Conservation (phyloP, 768 basidiomycete species). For the Podaxis sp. region DNA sequence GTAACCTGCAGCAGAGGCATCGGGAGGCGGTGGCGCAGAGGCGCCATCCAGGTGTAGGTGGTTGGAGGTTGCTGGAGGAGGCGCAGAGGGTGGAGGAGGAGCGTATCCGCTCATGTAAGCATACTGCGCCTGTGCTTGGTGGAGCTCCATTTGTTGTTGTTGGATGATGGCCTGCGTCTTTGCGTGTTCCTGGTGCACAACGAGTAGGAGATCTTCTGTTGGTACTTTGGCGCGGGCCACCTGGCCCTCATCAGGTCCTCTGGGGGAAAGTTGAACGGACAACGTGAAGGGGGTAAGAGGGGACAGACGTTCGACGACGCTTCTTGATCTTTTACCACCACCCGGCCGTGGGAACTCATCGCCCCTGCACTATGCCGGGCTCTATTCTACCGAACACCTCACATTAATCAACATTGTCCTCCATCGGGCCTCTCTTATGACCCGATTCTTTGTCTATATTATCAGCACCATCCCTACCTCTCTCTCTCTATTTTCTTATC, state of each 20-base stretch:
- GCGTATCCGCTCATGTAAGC: constrained; percentile 58
- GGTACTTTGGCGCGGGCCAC: constrained; percentile 84
- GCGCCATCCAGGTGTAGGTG: constrained; percentile 52
- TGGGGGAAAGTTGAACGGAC: constrained; percentile 17
- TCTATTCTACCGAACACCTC: no score
- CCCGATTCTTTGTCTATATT: no score
- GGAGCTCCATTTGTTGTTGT: constrained; percentile 85
- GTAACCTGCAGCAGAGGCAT: constrained; percentile 45
- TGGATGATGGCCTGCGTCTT: constrained; percentile 67
- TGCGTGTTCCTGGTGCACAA: constrained; percentile 85
- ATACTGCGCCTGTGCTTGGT: constrained; percentile 56
- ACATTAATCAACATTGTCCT: no score
- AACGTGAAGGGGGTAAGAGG: no score
- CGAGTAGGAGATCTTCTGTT: constrained; percentile 85
- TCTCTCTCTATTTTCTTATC: no score
- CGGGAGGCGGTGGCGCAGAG: constrained; percentile 41
- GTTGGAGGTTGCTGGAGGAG: constrained; percentile 51
- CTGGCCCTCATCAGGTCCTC: constrained; percentile 85
- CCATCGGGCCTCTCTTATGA: no score
- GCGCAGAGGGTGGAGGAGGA: constrained; percentile 50
- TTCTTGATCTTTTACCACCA: no score
- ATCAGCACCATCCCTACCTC: no score
- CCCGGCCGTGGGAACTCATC: no score
- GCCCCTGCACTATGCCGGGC: no score
- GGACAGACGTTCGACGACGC: no score